phyloP scores from a whole-genome alignment of 768 basidiomycete species.

The Guyanaporus albipodus region DNA sequence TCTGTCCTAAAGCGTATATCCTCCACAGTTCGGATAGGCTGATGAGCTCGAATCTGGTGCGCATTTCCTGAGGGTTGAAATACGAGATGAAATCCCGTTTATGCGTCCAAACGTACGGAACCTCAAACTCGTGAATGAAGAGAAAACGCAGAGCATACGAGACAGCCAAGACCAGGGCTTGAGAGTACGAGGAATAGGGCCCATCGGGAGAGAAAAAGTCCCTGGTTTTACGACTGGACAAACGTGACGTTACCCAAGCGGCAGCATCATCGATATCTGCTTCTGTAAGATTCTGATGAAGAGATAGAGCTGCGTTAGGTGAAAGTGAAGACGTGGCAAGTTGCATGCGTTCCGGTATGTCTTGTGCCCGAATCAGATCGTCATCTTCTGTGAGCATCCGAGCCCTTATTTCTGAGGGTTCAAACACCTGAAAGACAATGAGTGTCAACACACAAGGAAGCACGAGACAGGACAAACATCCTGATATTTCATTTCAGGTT shows the following conservation, averaged over 20 bases:
- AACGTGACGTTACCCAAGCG: constrained; percentile 79
- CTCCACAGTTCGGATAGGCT: constrained; percentile 82
- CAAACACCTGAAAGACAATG: constrained; percentile 70
- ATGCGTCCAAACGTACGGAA: constrained; percentile 93
- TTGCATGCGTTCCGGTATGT: constrained; percentile 96
- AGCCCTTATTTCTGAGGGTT: constrained; percentile 92
- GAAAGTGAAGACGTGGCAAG: constrained; percentile 84
- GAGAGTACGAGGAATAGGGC: constrained; percentile 53
- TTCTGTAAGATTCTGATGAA: constrained; percentile 61
- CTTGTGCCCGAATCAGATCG: constrained; percentile 83
- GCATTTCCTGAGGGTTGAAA: constrained; percentile 65
- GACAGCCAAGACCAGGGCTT: constrained; percentile 74
- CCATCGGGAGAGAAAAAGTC: constrained; percentile 72
- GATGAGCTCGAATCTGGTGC: constrained; percentile 67
- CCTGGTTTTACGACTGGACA: constrained; percentile 66
- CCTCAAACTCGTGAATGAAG: constrained; percentile 87
- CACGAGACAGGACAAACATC: constrained; percentile 51
- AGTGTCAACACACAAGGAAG: constrained; percentile 1
- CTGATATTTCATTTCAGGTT: constrained; percentile 76
- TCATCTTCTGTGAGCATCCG: constrained; percentile 91
- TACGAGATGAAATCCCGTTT: constrained; percentile 87
- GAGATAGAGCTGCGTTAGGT: constrained; percentile 52
- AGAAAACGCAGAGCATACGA: constrained; percentile 74
- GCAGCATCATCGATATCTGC: constrained; percentile 78
- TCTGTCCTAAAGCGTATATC: constrained; percentile 84